Percentiles rank a stretch among this genome's conserved stretches.
Evolutionary conservation across 1,139 yeast species (phyloP).

Genomic region (Geotrichum phurueaensis): DNA sequence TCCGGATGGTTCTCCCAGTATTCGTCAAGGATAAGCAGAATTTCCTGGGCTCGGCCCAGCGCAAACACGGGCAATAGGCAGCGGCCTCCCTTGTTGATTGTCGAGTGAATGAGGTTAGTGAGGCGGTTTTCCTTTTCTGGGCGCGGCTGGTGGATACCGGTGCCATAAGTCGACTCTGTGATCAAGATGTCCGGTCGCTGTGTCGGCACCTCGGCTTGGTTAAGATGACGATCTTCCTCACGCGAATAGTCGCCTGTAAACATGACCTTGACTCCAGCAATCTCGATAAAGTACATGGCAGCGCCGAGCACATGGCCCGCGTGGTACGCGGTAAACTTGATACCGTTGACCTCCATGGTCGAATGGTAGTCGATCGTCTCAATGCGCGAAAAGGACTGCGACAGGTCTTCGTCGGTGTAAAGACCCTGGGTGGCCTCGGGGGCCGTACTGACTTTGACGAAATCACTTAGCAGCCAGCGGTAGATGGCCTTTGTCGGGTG

Average conservation of each 20-base stretch:
- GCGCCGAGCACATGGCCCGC: constrained; percentile 99
- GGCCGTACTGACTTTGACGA: constrained; percentile 76
- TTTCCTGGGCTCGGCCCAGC: constrained; percentile 92
- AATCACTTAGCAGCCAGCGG: constrained; percentile 90
- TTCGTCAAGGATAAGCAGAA: constrained; percentile 81
- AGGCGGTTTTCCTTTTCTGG: constrained; percentile 75
- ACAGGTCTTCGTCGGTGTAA: constrained; percentile 86
- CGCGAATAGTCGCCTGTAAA: constrained; percentile 97
- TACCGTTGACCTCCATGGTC: constrained; percentile 88
- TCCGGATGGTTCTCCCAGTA: constrained; percentile 87
- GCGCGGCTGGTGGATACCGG: constrained; percentile 93
- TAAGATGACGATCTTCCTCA: constrained; percentile 91
- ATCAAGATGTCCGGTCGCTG: constrained; percentile 82
- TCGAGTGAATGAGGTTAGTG: constrained; percentile 76
- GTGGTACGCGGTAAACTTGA: constrained; percentile 93
- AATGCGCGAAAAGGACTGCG: constrained; percentile 78
- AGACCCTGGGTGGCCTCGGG: constrained; percentile 43
- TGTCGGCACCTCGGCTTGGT: constrained; percentile 92
- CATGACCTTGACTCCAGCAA: constrained; percentile 81
- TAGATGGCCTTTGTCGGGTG: constrained; percentile 98
- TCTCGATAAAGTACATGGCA: constrained; percentile 92
- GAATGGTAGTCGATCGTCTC: constrained; percentile 96
- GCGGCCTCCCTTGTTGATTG: constrained; percentile 83
- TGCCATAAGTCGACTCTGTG: constrained; percentile 95
- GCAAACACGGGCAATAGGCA: constrained; percentile 93